These are phyloP conservation scores for Trichoderma sp. DNA, from an alignment of 2,329 filamentous ascomycete genomes.

Conservation along the genomic window DNA sequence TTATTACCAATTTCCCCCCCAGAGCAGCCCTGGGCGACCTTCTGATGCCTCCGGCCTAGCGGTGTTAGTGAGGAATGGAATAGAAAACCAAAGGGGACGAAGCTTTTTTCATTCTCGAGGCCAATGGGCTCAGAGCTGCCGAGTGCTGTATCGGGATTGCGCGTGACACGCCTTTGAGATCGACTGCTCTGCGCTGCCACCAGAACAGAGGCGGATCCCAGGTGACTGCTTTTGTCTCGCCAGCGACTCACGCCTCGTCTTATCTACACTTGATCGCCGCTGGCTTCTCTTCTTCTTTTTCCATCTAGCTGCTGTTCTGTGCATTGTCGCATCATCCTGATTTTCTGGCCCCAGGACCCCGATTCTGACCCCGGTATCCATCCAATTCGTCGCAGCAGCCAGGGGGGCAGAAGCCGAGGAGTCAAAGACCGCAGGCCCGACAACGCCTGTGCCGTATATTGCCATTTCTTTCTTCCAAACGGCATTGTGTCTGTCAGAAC, in stretches of 20 bases:
- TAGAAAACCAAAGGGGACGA: not conserved
- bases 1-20: conserved; percentile 13
- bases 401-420: conserved; percentile 7
- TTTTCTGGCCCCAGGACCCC: conserved; percentile 20
- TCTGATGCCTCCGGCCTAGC: conserved; percentile 21
- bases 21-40: not conserved
- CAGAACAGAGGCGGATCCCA: not conserved
- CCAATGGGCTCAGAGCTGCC: conserved; percentile 22
- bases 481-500: not conserved
- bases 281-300: not conserved
- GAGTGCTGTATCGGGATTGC: conserved; percentile 13
- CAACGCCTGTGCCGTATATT: not conserved
- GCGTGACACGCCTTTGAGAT: conserved; percentile 19
- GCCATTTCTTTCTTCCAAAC: not conserved
- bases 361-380: conserved; percentile 22
- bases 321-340: conserved; percentile 23
- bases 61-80: conserved; percentile 11
- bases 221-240: not conserved
- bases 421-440: not conserved
- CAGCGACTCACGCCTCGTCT: not conserved
- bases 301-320: not conserved
- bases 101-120: conserved; percentile 1
- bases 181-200: conserved; percentile 6
- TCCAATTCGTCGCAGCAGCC: conserved; percentile 26
- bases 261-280: not conserved